A percentile compares a stretch with the other conserved stretches of the same genome.
Conservation (phyloP, 306 rosid species). For the Rosa multiflora region DNA sequence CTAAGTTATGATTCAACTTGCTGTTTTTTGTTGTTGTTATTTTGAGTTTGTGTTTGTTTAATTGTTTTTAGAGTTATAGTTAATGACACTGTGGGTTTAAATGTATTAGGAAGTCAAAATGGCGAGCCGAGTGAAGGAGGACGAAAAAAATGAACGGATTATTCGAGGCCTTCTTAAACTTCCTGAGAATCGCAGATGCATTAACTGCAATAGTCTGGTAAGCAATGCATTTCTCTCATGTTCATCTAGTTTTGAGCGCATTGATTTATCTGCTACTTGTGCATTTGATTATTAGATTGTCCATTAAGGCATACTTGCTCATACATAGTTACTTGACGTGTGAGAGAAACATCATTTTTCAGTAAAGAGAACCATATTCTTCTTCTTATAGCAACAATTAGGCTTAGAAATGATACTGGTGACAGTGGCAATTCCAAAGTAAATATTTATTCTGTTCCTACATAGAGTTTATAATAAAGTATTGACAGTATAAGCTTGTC, state of each 20-base stretch:
- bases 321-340: neutral
- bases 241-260: constrained; percentile 1
- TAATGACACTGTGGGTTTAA: constrained; percentile 26
- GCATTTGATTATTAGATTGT: neutral
- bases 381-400: neutral
- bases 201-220: constrained; percentile 91
- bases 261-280: constrained; percentile 5
- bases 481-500: neutral
- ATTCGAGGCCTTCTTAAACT: constrained; percentile 91
- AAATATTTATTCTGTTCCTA: neutral
- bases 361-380: neutral
- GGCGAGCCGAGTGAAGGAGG: constrained; percentile 77
- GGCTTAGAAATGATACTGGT: neutral
- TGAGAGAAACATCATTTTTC: neutral
- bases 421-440: neutral
- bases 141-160: constrained; percentile 78
- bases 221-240: constrained; percentile 18
- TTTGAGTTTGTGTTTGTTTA: constrained; percentile 7
- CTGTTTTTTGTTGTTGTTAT: neutral
- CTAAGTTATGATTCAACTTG: neutral
- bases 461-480: neutral
- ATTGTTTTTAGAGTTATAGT: neutral
- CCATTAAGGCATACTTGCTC: neutral
- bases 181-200: constrained; percentile 76
- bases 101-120: constrained; percentile 46